These are phyloP conservation scores for Fraxinus pennsylvanica DNA, from an alignment of 257 asterid species.

Conservation along the genomic window DNA sequence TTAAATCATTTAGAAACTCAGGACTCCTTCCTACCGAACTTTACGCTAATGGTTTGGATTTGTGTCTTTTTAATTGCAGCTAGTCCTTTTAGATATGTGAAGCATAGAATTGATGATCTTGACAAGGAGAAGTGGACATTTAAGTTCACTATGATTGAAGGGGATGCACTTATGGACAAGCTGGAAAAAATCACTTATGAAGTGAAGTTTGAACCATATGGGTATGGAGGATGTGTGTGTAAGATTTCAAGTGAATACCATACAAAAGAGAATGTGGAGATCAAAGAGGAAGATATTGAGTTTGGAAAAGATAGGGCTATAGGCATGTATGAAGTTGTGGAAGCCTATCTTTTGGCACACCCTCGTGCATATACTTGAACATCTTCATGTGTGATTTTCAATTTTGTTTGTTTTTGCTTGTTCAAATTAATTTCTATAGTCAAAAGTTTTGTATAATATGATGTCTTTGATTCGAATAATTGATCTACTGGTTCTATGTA, in stretches of 20 bases:
- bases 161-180: slow-evolving; percentile 57
- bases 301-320: slow-evolving; percentile 32
- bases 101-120: slow-evolving; percentile 53
- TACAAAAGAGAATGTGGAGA: slow-evolving; percentile 31
- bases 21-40: not conserved
- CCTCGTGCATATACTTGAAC: slow-evolving; percentile 36
- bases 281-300: slow-evolving; percentile 38
- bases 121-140: slow-evolving; percentile 43
- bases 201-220: slow-evolving; percentile 55
- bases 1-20: not conserved
- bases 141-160: slow-evolving; percentile 54
- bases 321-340: slow-evolving; percentile 43
- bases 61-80: slow-evolving; percentile 25
- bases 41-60: not conserved
- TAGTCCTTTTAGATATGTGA: slow-evolving; percentile 52
- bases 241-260: slow-evolving; percentile 29
- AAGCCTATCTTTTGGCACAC: slow-evolving; percentile 52
- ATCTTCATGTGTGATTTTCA: not conserved
- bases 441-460: not conserved
- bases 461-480: not conserved
- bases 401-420: not conserved
- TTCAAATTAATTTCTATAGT: not conserved
- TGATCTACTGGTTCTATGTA: not conserved
- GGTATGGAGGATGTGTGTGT: slow-evolving; percentile 51
- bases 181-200: slow-evolving; percentile 46